Conservation (phyloP, 495 filamentous ascomycete species). For the Neurospora intermedia region DNA sequence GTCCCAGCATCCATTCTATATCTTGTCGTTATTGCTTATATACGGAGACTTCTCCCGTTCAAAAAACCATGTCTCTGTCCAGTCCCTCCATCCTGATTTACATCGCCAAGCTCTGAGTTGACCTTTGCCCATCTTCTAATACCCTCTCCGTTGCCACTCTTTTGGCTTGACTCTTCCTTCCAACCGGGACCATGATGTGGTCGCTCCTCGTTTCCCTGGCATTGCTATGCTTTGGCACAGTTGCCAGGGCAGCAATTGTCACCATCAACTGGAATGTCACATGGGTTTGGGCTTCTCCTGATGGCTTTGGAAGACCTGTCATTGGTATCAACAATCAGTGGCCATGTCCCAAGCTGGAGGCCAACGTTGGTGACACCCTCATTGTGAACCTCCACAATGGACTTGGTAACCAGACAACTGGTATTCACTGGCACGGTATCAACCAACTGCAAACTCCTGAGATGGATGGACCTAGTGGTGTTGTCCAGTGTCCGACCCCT, state of each 20-base stretch:
- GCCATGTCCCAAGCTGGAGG: conserved; percentile 61
- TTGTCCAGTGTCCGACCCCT: conserved; percentile 59
- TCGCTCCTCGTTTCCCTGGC: conserved; percentile 6
- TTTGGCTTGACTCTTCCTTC: background rate
- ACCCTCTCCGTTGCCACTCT: background rate
- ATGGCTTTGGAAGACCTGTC: conserved; percentile 54
- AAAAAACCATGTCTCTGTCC: background rate
- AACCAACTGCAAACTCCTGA: conserved; percentile 55
- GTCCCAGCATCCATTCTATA: background rate
- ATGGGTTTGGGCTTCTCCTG: conserved; percentile 62
- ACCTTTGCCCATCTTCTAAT: background rate
- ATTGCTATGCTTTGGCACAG: conserved; percentile 13
- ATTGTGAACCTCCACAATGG: conserved; percentile 61
- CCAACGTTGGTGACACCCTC: conserved; percentile 59
- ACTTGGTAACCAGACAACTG: conserved; percentile 62
- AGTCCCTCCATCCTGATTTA: background rate
- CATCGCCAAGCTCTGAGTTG: background rate
- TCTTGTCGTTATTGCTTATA: background rate
- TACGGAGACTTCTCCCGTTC: background rate
- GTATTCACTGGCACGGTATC: conserved; percentile 73
- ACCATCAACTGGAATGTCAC: conserved; percentile 51
- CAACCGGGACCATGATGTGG: conserved; percentile 7
- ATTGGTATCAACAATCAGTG: conserved; percentile 71
- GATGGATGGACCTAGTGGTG: conserved; percentile 66
- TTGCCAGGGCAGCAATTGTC: conserved; percentile 23